These are phyloP conservation scores for Lepraria neglecta DNA, from an alignment of 495 filamentous ascomycete genomes.

Conservation along the genomic window DNA sequence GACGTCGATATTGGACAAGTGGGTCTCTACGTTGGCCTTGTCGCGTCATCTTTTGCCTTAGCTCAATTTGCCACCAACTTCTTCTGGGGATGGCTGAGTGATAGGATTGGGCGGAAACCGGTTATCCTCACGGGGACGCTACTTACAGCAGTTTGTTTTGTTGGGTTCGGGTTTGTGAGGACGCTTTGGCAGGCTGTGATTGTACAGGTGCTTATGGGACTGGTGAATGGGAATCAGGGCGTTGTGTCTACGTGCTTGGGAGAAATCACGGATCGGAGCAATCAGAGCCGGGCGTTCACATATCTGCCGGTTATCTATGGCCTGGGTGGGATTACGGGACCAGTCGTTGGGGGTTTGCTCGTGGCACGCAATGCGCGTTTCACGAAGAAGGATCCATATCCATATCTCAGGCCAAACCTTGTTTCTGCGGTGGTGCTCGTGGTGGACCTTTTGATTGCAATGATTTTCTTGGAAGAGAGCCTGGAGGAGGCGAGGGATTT, in stretches of 20 bases:
- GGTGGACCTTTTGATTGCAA: slow-evolving; percentile 64
- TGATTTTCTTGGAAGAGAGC: slow-evolving; percentile 82
- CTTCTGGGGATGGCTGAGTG: slow-evolving; percentile 88
- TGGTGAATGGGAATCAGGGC: slow-evolving; percentile 85
- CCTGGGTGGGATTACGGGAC: slow-evolving; percentile 86
- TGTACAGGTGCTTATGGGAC: slow-evolving; percentile 83
- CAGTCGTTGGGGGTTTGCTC: slow-evolving; percentile 78
- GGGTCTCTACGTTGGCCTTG: slow-evolving; percentile 82
- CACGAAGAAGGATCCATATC: slow-evolving; percentile 54
- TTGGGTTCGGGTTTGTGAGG: slow-evolving; percentile 80
- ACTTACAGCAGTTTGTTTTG: slow-evolving; percentile 71
- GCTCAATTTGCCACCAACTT: slow-evolving; percentile 90
- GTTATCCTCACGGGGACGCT: slow-evolving; percentile 83
- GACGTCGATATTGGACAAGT: slow-evolving; percentile 64
- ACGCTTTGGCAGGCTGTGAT: slow-evolving; percentile 74
- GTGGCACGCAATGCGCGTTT: slow-evolving; percentile 51
- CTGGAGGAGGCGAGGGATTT: slow-evolving; percentile 62
- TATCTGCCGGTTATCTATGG: slow-evolving; percentile 93
- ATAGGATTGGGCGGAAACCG: slow-evolving; percentile 86
- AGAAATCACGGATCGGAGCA: slow-evolving; percentile 89
- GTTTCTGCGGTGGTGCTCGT: slow-evolving; percentile 63
- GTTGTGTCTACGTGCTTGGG: slow-evolving; percentile 89
- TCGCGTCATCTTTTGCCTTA: slow-evolving; percentile 84
- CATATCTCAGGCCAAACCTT: slow-evolving; percentile 81
- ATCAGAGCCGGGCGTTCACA: slow-evolving; percentile 84